Percentiles rank a stretch among this genome's conserved stretches.
These are phyloP conservation scores for Oleoguttula mirabilis DNA, from an alignment of 495 filamentous ascomycete species.

Conservation along the genomic window DNA sequence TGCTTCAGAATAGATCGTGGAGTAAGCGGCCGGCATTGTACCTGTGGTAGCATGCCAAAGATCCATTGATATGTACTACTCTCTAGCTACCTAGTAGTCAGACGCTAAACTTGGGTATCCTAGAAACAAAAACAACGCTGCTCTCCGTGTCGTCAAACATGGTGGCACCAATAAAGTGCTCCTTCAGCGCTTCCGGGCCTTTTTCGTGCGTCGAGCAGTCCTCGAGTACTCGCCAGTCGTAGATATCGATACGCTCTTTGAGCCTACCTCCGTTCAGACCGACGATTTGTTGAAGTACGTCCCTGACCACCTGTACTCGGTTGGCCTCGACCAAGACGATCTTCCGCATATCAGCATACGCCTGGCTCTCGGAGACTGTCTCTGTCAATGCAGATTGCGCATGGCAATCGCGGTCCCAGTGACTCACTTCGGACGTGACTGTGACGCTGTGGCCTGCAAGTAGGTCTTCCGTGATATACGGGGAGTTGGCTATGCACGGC, in stretches of 20 bases:
- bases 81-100: no score
- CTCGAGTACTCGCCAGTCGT: conserved; percentile 21
- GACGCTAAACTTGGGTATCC: no score
- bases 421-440: conserved; percentile 1
- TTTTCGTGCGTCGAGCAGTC: conserved; percentile 1
- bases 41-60: no score
- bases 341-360: conserved; percentile 15
- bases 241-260: conserved; percentile 15
- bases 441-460: not conserved
- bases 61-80: no score
- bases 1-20: no score
- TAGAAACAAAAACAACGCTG: no score
- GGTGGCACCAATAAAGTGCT: conserved; percentile 5
- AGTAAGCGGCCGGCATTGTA: no score
- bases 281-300: conserved; percentile 1
- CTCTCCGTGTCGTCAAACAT: not conserved
- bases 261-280: conserved; percentile 9
- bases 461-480: conserved; percentile 17
- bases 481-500: conserved; percentile 15
- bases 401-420: conserved; percentile 19
- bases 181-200: not conserved
- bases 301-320: not conserved
- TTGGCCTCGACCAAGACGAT: conserved; percentile 17
- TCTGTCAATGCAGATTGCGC: not conserved
- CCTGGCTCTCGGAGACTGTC: conserved; percentile 16